Evolutionary conservation across 371 early-diverging fungal species (phyloP).

Genomic region (Mucor irregularis): DNA sequence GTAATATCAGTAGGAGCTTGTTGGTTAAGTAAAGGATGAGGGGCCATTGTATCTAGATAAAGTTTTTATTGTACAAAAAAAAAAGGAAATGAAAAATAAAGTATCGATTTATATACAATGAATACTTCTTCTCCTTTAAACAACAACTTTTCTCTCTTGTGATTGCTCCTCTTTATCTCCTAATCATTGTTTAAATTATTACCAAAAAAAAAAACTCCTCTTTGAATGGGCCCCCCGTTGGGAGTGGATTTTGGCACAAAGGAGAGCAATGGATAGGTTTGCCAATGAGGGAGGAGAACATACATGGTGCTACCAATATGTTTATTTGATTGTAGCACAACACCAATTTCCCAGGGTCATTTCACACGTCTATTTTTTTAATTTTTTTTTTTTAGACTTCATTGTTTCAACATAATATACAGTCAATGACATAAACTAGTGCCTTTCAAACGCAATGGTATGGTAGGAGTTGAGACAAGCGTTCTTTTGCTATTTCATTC

Average conservation of each 20-base stretch:
- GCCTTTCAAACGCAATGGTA: too few relatives aligned
- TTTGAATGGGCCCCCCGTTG: too few relatives aligned
- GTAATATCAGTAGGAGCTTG: conserved; percentile 25
- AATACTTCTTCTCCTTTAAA: too few relatives aligned
- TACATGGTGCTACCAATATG: neutral
- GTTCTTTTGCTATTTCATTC: too few relatives aligned
- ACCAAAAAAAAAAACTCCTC: neutral
- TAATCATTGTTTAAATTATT: neutral
- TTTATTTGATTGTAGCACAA: neutral
- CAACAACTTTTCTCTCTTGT: neutral
- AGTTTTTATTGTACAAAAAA: neutral
- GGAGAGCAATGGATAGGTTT: too few relatives aligned
- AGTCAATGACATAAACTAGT: too few relatives aligned
- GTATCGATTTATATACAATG: neutral
- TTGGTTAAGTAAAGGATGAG: conserved; percentile 30
- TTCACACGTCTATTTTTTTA: neutral
- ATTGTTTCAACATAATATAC: neutral
- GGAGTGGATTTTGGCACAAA: too few relatives aligned
- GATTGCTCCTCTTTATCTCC: neutral
- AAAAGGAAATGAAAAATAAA: neutral
- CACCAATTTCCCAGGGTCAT: conserved; percentile 13
- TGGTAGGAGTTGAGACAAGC: too few relatives aligned
- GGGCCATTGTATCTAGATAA: conserved; percentile 2
- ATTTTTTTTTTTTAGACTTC: neutral
- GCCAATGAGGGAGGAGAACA: neutral